Percentiles rank a stretch among this genome's conserved stretches.
Conservation (phyloP, 1,284 basidiomycete species). For the Neolentinus lepideus region DNA sequence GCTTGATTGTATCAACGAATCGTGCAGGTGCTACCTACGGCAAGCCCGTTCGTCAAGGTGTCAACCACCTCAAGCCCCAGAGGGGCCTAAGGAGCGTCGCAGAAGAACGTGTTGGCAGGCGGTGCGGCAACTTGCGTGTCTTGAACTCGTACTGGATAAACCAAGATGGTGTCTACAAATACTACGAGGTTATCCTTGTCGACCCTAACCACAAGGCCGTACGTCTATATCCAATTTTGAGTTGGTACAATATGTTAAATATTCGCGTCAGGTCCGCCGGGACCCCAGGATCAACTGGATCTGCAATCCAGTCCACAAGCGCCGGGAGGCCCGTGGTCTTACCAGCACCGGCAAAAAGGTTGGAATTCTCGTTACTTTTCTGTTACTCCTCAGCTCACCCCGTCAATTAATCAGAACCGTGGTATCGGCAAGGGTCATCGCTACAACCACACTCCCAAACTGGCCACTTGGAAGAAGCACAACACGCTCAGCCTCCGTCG, state of each 20-base stretch:
- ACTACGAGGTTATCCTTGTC: constrained; percentile 98
- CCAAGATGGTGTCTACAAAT: constrained; percentile 99
- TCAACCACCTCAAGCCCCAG: constrained; percentile 99
- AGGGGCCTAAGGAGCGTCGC: constrained; percentile 90
- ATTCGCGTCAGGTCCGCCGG: constrained; percentile 66
- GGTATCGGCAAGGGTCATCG: constrained; percentile 94
- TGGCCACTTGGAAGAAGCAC: constrained; percentile 94
- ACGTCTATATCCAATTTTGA: constrained; percentile 24
- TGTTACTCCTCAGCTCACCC: constrained; percentile 7
- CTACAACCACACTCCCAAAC: constrained; percentile 90
- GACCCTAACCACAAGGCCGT: constrained; percentile 93
- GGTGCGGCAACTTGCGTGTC: constrained; percentile 95
- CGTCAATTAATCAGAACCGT: constrained; percentile 55
- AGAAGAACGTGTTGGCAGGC: constrained; percentile 96
- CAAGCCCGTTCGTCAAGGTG: constrained; percentile 99
- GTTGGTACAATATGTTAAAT: constrained; percentile 4
- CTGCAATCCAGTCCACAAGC: constrained; percentile 97
- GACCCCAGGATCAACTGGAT: constrained; percentile 99
- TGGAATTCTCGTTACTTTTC: constrained; percentile 15
- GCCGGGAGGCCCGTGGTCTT: constrained; percentile 95
- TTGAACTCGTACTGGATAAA: constrained; percentile 99
- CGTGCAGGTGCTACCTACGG: constrained; percentile 87
- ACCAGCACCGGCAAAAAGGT: constrained; percentile 95
- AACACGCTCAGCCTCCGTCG: constrained; percentile 97
- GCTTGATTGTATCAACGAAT: constrained; percentile 1